Base-by-base conservation (phyloP, 1,284 basidiomycete species). In the Austroboletus niveus region DNA sequence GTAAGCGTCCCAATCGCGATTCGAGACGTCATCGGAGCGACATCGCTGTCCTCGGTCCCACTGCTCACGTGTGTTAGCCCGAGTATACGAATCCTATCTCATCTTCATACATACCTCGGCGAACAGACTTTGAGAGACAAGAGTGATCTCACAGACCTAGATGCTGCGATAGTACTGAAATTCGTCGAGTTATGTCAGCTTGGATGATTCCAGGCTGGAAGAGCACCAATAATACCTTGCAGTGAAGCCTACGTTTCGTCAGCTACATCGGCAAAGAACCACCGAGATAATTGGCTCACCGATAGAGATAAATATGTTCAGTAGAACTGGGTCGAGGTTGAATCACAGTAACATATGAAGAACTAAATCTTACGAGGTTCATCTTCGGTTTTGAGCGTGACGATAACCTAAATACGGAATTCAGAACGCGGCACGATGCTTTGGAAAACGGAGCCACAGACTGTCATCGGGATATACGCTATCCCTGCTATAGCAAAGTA, bases 401-500 rank as follows among this genome's bases (percentile, higher is more conserved):
- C 30, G 22, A 9, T 29, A 29, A 63, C 39, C 58, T 60, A 44
- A 24, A 20, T 9, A 22, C 24, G 22, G 36, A 4, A 12, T 24
- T 44, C 15, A 63, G 44, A 20, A 38, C 0, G 34, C n/a, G 14
- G 8, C 17, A 8, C 10, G 5, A 4, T 5, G 15, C 30, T 24
- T 17, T 10, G 4, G 5, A 20, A n/a, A 32, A 11, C 2, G 20
- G 32, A 8, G 39, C 39, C 8, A 8, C 51, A 31, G 1, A 63
- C 62, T 52, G 24, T 17, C 3, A 58, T 20, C 0, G 51, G 45
- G 9, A 60, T 39, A 46, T 58, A 60, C 1, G 12, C 24, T 5
- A 54, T 14, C 4, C 48, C 40, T 15, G 48, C 53, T 9, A 59
- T 11, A 30, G 39, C 39, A 34, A 63, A 47, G 45, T 64, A 68